A percentile compares a stretch with the other conserved stretches of the same genome.
Conservation (phyloP, 441 rosid genomes). For the Heliophila coronopifolia region DNA sequence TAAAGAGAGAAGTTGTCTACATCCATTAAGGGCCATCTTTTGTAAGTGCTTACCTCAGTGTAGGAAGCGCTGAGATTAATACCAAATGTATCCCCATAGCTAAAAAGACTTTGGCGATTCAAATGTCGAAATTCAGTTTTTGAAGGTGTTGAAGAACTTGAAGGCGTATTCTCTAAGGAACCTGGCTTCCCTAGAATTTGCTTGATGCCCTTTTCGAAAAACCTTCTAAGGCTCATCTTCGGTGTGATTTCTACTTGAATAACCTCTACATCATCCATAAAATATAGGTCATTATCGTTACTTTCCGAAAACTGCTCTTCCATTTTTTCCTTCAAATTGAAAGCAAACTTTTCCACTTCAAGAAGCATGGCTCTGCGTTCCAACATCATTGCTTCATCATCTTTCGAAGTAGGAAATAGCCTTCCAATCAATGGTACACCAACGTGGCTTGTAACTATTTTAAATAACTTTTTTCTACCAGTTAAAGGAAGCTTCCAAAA, state of each 20-base stretch:
- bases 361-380: constrained; percentile 59
- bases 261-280: too few relatives aligned
- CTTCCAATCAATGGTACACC: constrained; percentile 37
- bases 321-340: constrained; percentile 21
- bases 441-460: constrained; percentile 45
- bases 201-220: constrained; percentile 45
- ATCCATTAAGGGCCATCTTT: constrained; percentile 86
- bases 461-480: constrained; percentile 66
- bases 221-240: constrained; percentile 45
- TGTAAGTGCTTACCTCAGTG: constrained; percentile 52
- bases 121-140: constrained; percentile 48
- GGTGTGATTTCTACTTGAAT: constrained; percentile 24
- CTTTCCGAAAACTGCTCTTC: constrained; percentile 41
- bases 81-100: constrained; percentile 54
- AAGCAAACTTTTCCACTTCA: constrained; percentile 37
- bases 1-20: constrained; percentile 65
- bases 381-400: constrained; percentile 35
- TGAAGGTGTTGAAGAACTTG: constrained; percentile 38
- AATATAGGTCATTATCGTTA: too few relatives aligned
- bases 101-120: constrained; percentile 51
- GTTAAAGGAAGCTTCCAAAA: constrained; percentile 54
- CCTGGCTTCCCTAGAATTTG: constrained; percentile 50
- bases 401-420: constrained; percentile 46
- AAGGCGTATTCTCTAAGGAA: constrained; percentile 31
- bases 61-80: constrained; percentile 50